phyloP scores from a whole-genome alignment of 1,284 basidiomycete species.

The Fomitopsis betulina region DNA sequence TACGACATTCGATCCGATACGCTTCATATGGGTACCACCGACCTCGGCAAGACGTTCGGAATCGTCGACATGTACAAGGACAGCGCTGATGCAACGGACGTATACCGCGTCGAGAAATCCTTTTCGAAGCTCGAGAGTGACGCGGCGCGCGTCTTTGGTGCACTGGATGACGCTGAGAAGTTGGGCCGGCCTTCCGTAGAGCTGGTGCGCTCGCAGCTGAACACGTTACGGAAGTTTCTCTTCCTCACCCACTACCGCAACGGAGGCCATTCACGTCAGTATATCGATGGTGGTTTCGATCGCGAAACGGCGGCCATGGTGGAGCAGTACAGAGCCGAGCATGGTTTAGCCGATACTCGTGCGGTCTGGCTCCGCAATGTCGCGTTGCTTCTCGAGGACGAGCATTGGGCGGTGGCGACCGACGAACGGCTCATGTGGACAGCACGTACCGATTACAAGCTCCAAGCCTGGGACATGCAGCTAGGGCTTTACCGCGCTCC shows the following conservation, averaged over 20 bases:
- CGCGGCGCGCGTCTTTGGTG: neutral
- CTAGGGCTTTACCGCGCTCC: neutral
- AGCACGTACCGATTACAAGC: neutral
- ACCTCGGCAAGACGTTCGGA: conserved; percentile 1
- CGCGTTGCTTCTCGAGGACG: neutral
- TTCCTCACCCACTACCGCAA: conserved; percentile 1
- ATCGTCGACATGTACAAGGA: conserved; percentile 1
- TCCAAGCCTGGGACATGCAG: neutral
- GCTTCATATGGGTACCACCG: conserved; percentile 1
- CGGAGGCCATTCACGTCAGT: neutral
- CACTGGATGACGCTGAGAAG: neutral
- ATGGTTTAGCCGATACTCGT: neutral
- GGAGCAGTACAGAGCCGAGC: neutral
- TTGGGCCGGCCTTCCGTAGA: neutral
- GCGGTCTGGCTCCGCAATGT: neutral
- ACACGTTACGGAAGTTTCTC: neutral
- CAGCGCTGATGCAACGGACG: neutral
- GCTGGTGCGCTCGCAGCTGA: neutral
- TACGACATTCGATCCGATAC: neutral
- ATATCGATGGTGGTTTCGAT: neutral
- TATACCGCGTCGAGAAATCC: neutral
- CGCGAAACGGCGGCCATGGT: neutral
- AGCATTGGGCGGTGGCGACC: neutral
- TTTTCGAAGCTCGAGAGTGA: conserved; percentile 1
- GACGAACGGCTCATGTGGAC: neutral